Evolutionary conservation across 1,284 basidiomycete genomes (phyloP), one percentile per base, ranked within the genome.

Genomic region (Puccinia hordei): DNA sequence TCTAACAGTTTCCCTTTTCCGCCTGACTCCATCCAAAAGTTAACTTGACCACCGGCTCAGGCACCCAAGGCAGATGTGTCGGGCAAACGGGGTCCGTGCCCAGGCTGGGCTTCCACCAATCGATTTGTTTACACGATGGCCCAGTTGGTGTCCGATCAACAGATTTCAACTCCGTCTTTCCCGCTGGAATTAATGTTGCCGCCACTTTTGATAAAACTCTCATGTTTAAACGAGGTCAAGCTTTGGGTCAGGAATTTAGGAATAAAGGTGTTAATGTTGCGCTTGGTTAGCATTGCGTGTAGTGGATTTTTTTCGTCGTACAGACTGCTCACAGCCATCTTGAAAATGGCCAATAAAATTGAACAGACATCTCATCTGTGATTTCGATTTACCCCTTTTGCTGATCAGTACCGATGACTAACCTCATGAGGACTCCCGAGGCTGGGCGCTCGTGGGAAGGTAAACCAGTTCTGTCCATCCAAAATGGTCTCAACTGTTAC

Each of bases 211-310:
- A 83, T 73, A 81, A 81, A 27, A 76, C 83, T 24, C 82, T 86
- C 53, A 81, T 84, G 59, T 82, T 82, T 79, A 69, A 82, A 66
- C 82, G 85, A 27, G 85, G 82, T 41, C 44, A 76, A n/a, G 84
- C 83, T 22, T 82, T 85, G 35, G 85, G 83, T 15, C 68, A 82
- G 41, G 84, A 86, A 81, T 83, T 83, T 82, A 82, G 82, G 59
- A 79, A 69, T 66, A 85, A 85, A 79, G 85, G 85, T 44, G 83
- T 81, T 72, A 84, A 85, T 82, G 82, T 84, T 77, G 82, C 82
- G 80, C 82, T 85, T 8, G 85, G 85, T 74, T 22, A 49, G 41
- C n/a, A 69, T 82, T 80, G 19, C 83, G 84, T 22, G 46, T 44
- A 13, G n/a, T n/a, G n/a, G n/a, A n/a, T n/a, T 30, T 61, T 61